Conservation (phyloP, 192 early-diverging fungal genomes). For the Globomyces pollinis-pini region DNA sequence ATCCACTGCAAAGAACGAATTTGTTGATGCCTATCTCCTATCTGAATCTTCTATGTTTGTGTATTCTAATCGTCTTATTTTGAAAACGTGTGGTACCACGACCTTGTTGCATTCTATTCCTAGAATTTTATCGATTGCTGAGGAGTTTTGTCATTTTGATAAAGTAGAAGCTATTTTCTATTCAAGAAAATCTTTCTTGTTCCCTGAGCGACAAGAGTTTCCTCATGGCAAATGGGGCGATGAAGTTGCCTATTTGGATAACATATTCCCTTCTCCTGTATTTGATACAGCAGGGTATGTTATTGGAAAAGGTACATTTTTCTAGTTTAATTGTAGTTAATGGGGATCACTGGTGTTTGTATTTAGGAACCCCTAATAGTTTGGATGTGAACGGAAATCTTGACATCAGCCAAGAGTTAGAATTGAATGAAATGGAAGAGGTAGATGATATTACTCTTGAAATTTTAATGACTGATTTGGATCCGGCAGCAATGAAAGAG, state of each 20-base stretch:
- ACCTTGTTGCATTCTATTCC: constrained; percentile 84
- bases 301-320: constrained; percentile 86
- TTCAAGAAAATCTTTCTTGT: constrained; percentile 94
- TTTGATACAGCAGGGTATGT: constrained; percentile 72
- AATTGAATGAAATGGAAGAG: constrained; percentile 18
- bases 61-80: constrained; percentile 86
- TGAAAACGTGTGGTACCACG: constrained; percentile 98
- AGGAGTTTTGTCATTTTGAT: constrained; percentile 49
- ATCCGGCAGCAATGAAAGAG: constrained; percentile 65
- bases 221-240: constrained; percentile 88
- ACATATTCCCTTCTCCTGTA: constrained; percentile 28
- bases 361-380: constrained; percentile 65
- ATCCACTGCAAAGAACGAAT: constrained; percentile 71
- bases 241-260: constrained; percentile 67
- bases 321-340: no score
- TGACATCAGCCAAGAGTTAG: constrained; percentile 8
- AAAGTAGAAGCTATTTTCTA: constrained; percentile 83
- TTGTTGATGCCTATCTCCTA: constrained; percentile 85
- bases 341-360: constrained; percentile 94
- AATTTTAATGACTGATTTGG: constrained; percentile 91
- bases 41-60: constrained; percentile 98
- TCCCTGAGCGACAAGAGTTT: constrained; percentile 80
- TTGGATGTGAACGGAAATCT: constrained; percentile 40
- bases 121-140: constrained; percentile 75
- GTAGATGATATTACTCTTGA: constrained; percentile 85